phyloP scores from a whole-genome alignment of 1,284 basidiomycete species.

The Inonotus hispidus region DNA sequence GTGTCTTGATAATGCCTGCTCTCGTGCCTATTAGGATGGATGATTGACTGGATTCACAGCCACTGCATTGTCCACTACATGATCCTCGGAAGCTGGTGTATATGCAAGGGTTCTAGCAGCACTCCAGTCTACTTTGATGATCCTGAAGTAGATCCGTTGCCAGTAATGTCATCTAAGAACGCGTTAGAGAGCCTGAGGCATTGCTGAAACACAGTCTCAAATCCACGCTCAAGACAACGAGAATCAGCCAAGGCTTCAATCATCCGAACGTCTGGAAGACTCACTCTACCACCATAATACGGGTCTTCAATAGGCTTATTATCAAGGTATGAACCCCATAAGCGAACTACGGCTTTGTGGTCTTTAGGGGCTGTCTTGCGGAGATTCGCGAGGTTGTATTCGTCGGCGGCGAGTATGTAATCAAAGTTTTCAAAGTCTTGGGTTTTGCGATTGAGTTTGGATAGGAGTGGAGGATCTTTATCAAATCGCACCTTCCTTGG shows the following conservation, averaged over 20 bases:
- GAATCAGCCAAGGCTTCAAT: background rate
- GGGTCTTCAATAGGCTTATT: conserved; percentile 62
- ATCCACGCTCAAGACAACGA: conserved; percentile 38
- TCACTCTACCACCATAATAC: conserved; percentile 66
- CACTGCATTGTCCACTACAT: too few relatives aligned
- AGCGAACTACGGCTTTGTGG: conserved; percentile 51
- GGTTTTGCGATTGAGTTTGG: background rate
- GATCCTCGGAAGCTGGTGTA: too few relatives aligned
- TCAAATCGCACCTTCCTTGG: conserved; percentile 24
- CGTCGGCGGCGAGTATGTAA: conserved; percentile 69
- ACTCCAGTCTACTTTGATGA: background rate
- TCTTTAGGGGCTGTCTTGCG: conserved; percentile 48
- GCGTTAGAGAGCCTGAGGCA: conserved; percentile 63
- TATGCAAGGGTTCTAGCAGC: background rate
- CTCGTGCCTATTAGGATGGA: too few relatives aligned
- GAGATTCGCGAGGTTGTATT: conserved; percentile 56
- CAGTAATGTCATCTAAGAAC: conserved; percentile 49
- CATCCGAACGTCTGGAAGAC: conserved; percentile 19
- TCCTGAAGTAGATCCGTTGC: background rate
- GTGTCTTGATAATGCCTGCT: too few relatives aligned
- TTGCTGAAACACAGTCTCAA: conserved; percentile 59
- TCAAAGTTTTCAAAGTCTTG: conserved; percentile 59
- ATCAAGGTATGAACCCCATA: conserved; percentile 75
- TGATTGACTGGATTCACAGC: too few relatives aligned
- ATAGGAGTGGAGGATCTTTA: background rate